These are phyloP conservation scores for Talaromyces albobiverticillius DNA, from an alignment of 2,329 filamentous ascomycete species.

Conservation along the genomic window DNA sequence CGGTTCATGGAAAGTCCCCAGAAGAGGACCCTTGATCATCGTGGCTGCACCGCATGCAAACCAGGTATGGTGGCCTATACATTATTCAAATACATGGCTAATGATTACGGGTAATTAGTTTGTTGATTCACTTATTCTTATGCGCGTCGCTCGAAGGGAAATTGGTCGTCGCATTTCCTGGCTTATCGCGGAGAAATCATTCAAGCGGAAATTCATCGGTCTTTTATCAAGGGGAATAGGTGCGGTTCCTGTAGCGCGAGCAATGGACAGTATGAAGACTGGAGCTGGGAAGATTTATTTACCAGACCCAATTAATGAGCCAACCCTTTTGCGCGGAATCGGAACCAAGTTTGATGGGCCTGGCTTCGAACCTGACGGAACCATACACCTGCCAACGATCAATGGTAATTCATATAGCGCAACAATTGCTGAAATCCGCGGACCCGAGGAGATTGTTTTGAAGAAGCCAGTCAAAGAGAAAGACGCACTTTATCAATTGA, in stretches of 20 bases:
- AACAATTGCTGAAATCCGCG: conserved; percentile 77
- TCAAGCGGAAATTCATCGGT: conserved; percentile 84
- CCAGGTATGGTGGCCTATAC: conserved; percentile 57
- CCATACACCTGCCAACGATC: conserved; percentile 80
- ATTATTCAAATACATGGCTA: conserved; percentile 12
- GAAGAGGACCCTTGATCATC: conserved; percentile 84
- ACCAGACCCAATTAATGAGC: conserved; percentile 80
- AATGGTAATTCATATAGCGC: conserved; percentile 77
- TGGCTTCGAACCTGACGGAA: conserved; percentile 72
- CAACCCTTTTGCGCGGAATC: conserved; percentile 73
- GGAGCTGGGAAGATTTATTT: conserved; percentile 80
- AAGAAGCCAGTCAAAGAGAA: conserved; percentile 84
- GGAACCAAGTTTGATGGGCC: conserved; percentile 76
- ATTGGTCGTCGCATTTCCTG: conserved; percentile 85
- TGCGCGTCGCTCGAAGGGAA: conserved; percentile 84
- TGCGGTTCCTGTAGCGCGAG: conserved; percentile 87
- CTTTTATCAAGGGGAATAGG: conserved; percentile 80
- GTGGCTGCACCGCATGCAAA: conserved; percentile 97
- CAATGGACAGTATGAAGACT: conserved; percentile 82
- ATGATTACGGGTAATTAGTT: conserved; percentile 57
- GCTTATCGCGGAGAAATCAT: conserved; percentile 92
- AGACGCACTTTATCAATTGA: conserved; percentile 75
- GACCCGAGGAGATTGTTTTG: conserved; percentile 75
- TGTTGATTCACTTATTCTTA: conserved; percentile 89
- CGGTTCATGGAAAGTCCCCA: conserved; percentile 91